A percentile compares a stretch with the other conserved stretches of the same genome.
These are phyloP conservation scores for Malus hybrid DNA, from an alignment of 331 rosid species.

Conservation along the genomic window DNA sequence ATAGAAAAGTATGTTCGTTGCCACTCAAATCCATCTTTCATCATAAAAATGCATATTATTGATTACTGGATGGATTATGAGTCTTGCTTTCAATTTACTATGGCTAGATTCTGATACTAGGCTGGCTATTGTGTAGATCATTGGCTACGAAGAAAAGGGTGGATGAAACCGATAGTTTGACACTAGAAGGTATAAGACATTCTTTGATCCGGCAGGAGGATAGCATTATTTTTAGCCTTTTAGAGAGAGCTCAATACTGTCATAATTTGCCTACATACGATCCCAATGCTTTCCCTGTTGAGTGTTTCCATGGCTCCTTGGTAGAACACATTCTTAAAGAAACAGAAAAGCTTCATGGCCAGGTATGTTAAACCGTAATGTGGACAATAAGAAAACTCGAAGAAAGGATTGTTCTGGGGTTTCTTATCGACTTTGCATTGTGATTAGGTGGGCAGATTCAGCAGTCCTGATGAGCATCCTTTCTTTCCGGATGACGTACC, in stretches of 20 bases:
- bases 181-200: constrained; percentile 59
- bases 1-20: background rate
- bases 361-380: constrained; percentile 32
- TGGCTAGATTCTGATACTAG: constrained; percentile 3
- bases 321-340: constrained; percentile 69
- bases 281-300: constrained; percentile 60
- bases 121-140: constrained; percentile 35
- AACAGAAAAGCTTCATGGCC: constrained; percentile 88
- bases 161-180: constrained; percentile 69
- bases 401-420: background rate
- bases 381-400: background rate
- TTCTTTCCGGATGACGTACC: constrained; percentile 69
- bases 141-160: constrained; percentile 45
- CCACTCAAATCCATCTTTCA: background rate
- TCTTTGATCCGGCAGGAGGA: constrained; percentile 89
- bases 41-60: background rate
- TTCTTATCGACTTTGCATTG: constrained; percentile 16
- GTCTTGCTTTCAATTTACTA: constrained; percentile 4
- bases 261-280: constrained; percentile 73
- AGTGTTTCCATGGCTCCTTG: constrained; percentile 76
- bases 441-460: constrained; percentile 78
- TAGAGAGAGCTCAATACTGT: constrained; percentile 79
- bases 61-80: background rate
- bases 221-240: constrained; percentile 76
- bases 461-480: constrained; percentile 96